phyloP scores from a whole-genome alignment of 805 yeast species.

The Schwanniomyces yamadae region DNA sequence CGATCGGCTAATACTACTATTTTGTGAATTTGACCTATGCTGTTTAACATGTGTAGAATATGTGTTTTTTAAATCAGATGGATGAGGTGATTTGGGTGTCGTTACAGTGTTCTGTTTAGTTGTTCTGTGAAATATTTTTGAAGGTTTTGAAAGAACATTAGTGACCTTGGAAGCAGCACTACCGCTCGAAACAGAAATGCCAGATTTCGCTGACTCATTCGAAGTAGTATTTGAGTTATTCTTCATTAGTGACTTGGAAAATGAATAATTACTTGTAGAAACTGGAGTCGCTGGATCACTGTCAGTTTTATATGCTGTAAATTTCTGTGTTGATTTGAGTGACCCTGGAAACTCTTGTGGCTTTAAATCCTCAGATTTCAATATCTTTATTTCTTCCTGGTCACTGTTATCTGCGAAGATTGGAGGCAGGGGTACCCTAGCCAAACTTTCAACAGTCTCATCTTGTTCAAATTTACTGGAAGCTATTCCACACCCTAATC shows the following conservation, averaged over 20 bases:
- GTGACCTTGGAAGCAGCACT: conserved; percentile 14
- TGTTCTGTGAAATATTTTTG: conserved; percentile 25
- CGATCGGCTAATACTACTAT: conserved; percentile 15
- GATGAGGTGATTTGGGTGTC: conserved; percentile 10
- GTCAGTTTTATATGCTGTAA: not conserved
- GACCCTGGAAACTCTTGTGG: too few relatives aligned
- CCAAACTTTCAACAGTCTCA: conserved; percentile 6
- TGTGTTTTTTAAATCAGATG: conserved; percentile 22
- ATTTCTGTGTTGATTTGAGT: too few relatives aligned
- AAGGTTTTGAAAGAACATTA: conserved; percentile 25
- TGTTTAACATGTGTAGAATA: conserved; percentile 34
- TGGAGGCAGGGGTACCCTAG: conserved; percentile 19
- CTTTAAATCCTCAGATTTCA: not conserved
- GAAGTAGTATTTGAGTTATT: not conserved
- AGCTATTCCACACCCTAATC: conserved; percentile 33
- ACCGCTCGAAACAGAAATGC: not conserved
- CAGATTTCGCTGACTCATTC: not conserved
- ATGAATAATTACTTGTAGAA: conserved; percentile 3
- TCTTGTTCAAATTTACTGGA: conserved; percentile 20
- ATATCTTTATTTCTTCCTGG: conserved; percentile 1
- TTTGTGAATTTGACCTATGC: conserved; percentile 27
- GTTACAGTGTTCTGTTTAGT: conserved; percentile 12
- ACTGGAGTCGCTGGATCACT: not conserved
- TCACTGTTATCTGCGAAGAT: conserved; percentile 14
- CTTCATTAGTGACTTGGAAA: not conserved